Base-by-base conservation (phyloP, 1,139 yeast genomes). In the Debaryomycetaceae sp. region DNA sequence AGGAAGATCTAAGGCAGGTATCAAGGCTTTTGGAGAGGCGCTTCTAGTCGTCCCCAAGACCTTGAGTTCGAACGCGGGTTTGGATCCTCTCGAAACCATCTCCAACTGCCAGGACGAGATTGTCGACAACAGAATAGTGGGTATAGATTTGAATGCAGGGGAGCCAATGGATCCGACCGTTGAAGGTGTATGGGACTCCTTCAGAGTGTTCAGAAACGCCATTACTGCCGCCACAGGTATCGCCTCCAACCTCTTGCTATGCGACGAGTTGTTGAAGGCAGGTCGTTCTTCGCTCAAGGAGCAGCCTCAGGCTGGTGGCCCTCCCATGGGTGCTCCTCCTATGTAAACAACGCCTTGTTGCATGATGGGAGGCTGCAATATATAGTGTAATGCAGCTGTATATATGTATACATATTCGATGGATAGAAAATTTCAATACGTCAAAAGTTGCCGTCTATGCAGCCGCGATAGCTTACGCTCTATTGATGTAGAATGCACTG, bases 181-280 rank as follows among this genome's bases (percentile, higher is more conserved):
- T 45, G 97, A 89, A 62, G 99, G 99, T 49, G 81, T 95, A 48
- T 95, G 97, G 95, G 99, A 95, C 68, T 87, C 96, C 34, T 93
- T 81, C 73, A 76, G 99, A 55, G 99, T 93, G 38, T 72, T 93
- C 49, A 82, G 99, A 70, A 93, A 95, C 64, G 96, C 97, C 24
- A 74, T 95, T 45, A 83, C 91, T 44, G 84, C 96, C 42, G 97
- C 98, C 37, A 86, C 95, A 5, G 97, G 97, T 45, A 95, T 95
- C 60, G 93, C 99, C 1, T 84, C 95, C 51, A 95, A 95, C 65
- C 74, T 95, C 58, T 76, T 95, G 55, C 76, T 93, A 51, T 93
- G 99, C 71, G 99, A 95, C 68, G 99, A 95, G 69, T 78, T 95
- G 56, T 78, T 95, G 62, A 90, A 93, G 72, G 99, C 99, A 5